phyloP scores from a whole-genome alignment of 2,329 filamentous ascomycete species.

The Microdochium trichocladiopsis region DNA sequence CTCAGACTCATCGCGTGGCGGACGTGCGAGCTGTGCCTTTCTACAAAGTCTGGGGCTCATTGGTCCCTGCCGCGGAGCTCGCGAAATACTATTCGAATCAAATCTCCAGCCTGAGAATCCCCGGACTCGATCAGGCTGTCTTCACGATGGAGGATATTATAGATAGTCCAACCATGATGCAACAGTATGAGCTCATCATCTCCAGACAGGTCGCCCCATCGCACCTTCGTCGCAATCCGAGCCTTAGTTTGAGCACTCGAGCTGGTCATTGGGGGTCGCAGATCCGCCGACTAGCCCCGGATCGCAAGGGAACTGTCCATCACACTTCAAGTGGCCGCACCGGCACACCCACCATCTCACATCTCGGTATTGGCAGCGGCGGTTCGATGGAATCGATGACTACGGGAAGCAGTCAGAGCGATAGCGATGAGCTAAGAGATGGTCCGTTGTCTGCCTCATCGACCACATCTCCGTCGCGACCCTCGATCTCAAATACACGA shows the following conservation, averaged over 20 bases:
- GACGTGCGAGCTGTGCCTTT: constrained; percentile 38
- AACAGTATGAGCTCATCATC: constrained; percentile 35
- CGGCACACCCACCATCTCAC: background rate
- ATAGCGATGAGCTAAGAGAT: constrained; percentile 12
- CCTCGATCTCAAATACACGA: background rate
- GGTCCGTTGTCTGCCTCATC: background rate
- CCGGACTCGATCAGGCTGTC: constrained; percentile 24
- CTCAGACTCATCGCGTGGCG: constrained; percentile 28
- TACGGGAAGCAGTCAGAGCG: constrained; percentile 15
- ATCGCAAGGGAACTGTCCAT: constrained; percentile 1
- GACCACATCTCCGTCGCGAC: background rate
- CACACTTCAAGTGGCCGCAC: background rate
- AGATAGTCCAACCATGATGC: constrained; percentile 40
- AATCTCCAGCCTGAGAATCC: constrained; percentile 26
- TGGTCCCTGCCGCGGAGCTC: constrained; percentile 40
- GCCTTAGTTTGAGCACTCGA: constrained; percentile 10
- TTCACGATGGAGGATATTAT: constrained; percentile 41
- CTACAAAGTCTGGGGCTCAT: constrained; percentile 41
- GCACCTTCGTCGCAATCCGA: constrained; percentile 9
- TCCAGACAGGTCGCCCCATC: constrained; percentile 15
- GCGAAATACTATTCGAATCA: constrained; percentile 35
- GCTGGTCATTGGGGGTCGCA: constrained; percentile 13
- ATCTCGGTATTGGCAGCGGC: constrained; percentile 6
- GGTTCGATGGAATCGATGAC: constrained; percentile 20
- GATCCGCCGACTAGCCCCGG: constrained; percentile 11